phyloP scores from a whole-genome alignment of 139 green algal genomes.

The Chlorella ohadii region DNA sequence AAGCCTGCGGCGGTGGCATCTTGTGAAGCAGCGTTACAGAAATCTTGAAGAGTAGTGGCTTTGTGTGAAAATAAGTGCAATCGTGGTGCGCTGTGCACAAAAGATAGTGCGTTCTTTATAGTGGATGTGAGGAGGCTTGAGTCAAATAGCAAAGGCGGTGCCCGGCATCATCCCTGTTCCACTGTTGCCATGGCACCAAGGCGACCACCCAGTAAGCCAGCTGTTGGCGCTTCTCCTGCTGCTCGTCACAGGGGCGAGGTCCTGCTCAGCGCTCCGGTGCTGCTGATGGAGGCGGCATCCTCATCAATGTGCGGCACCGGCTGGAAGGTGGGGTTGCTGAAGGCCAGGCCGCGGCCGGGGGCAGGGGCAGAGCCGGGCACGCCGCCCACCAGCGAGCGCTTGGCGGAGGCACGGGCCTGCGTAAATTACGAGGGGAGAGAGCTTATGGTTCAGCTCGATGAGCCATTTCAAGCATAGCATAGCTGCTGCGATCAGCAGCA shows the following conservation, averaged over 20 bases:
- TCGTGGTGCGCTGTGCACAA: background rate
- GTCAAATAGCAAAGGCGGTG: background rate
- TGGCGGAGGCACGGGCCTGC: slow-evolving; percentile 3
- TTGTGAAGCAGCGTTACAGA: too few species aligned
- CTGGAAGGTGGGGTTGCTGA: background rate
- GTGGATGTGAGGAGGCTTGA: background rate
- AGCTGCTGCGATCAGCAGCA: too few species aligned
- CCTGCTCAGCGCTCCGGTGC: background rate
- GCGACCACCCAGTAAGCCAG: too few species aligned
- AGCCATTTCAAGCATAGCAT: too few species aligned
- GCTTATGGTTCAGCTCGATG: too few species aligned
- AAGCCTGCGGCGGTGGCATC: too few species aligned
- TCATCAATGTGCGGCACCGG: background rate
- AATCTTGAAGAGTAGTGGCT: too few species aligned
- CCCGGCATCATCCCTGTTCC: too few species aligned
- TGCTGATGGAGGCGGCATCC: background rate
- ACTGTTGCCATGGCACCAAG: too few species aligned
- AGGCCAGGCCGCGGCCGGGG: too few species aligned
- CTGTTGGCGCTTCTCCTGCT: too few species aligned
- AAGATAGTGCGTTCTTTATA: background rate
- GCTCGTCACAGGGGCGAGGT: background rate
- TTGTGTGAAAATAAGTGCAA: too few species aligned
- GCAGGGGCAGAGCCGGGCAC: background rate
- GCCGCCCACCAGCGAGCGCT: background rate
- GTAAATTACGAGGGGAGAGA: background rate